Base-by-base conservation (phyloP, 768 basidiomycete genomes). In the Auricularia heimuer region DNA sequence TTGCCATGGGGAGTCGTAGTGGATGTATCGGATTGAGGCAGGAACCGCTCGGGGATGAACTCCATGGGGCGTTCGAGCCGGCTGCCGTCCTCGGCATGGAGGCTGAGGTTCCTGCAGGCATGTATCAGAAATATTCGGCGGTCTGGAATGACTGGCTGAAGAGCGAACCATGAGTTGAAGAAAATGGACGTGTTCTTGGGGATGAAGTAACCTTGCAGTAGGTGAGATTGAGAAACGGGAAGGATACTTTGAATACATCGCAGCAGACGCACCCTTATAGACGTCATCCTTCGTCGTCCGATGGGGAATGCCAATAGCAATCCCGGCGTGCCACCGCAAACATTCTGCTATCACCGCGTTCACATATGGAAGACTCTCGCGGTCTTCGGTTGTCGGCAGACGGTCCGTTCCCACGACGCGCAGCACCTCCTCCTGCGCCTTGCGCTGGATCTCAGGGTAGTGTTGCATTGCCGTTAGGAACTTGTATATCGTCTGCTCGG, bases 291-390 rank as follows among this genome's bases (percentile, higher is more conserved):
- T n/a, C 18, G 29, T 54, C 7, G n/a, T 54, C 54, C 54, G 29
- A 18, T 54, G 29, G 11, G n/a, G 39, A 14, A 42, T 10, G 6
- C 54, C 54, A 18, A 29, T 54, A 1, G 54, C 8, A n/a, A 54
- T 34, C 11, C 37, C 54, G 3, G 71, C 63, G 36, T 67, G 62
- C 72, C 70, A 73, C 3, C 78, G 67, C 58, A 79, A 68, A 4
- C 78, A 78, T 42, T 72, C 76, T 8, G 73, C 83, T 73, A 86
- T 76, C 69, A 86, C 81, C 8, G 82, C 82, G 65, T 78, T 81
- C 64, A 85, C 73, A 71, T 84, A 86, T 45, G 82, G 81, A 63
- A 86, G 74, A 60, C 78, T 76, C 1, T 63, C 64, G 1, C 71
- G 67, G 65, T 79, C 79, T n/a, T 68, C 71, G 37, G 76, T 68